phyloP scores from a whole-genome alignment of 805 yeast species.

The Candida loeiensis region DNA sequence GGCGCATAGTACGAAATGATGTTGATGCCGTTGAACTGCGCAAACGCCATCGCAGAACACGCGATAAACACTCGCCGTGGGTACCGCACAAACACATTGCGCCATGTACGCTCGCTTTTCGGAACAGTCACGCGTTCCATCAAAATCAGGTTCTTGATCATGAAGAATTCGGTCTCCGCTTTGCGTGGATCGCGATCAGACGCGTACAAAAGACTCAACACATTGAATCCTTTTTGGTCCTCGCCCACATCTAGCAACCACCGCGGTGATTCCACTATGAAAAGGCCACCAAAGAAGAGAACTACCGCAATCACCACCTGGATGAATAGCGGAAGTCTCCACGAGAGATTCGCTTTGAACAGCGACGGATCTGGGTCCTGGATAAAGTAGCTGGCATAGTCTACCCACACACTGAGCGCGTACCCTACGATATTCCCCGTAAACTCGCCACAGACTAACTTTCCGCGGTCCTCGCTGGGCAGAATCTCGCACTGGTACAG shows the following conservation, averaged over 20 bases:
- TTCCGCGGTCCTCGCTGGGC: constrained; percentile 83
- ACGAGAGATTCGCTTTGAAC: constrained; percentile 46
- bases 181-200: constrained; percentile 28
- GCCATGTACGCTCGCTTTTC: constrained; percentile 39
- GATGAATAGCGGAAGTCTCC: constrained; percentile 76
- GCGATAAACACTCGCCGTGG: constrained; percentile 34
- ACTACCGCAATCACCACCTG: constrained; percentile 73
- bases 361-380: constrained; percentile 43
- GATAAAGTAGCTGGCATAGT: constrained; percentile 67
- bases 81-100: constrained; percentile 39
- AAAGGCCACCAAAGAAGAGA: constrained; percentile 67
- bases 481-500: constrained; percentile 85
- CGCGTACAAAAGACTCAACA: constrained; percentile 32
- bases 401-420: constrained; percentile 82
- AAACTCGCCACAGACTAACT: constrained; percentile 81
- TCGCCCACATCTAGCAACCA: constrained; percentile 83
- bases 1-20: constrained; percentile 59
- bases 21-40: constrained; percentile 54
- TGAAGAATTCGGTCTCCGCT: constrained; percentile 42
- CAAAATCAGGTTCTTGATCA: constrained; percentile 45
- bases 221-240: constrained; percentile 52
- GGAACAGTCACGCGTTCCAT: constrained; percentile 38
- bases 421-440: constrained; percentile 84
- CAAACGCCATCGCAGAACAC: constrained; percentile 43
- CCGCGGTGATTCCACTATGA: constrained; percentile 84